Evolutionary conservation across 2,329 filamentous ascomycete species (phyloP), one percentile per base, ranked within the genome.

Genomic region (Onygena corvina): DNA sequence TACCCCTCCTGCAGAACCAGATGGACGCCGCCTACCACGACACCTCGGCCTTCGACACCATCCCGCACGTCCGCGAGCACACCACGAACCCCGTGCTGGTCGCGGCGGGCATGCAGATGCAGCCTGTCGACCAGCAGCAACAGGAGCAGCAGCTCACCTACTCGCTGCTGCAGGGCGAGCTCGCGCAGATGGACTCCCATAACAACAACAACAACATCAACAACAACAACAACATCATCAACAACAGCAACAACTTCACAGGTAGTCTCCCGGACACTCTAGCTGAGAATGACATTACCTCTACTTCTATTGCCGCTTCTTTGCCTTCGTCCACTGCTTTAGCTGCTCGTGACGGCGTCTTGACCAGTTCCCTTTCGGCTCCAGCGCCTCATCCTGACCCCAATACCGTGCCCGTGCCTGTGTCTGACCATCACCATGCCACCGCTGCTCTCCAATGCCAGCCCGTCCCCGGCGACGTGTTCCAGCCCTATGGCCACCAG

Each of bases 11-110:
- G 60, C 75, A 80, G 61, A 80, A 81, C 62, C 80, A 84, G 68
- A 85, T 79, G 76, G 81, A 86, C 67, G 79, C 80, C 49, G 69
- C 76, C 58, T 83, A 84, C 71, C 81, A 82, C 67, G 79, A 83
- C 63, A 79, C 79, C 50, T 72, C 79, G 48, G 75, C 74, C 54
- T 77, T 78, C 63, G 70, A 70, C 52, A 76, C 71, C 60, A 63
- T 63, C 33, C 51, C 53, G 46, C 51, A 59, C 44, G 54, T 56
- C 50, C 58, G 58, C 49, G 50, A 58, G 18, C 31, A 33, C 18
- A 47, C 50, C 20, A 29, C 35, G 23, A 27, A 47, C 14, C 42
- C 46, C 29, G 29, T 36, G 20, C 47, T 21, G 23, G 27, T 29
- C n/a, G 48, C 23, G 21, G 44, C 46, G 31, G 35, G 44, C 11